A percentile compares a stretch with the other conserved stretches of the same genome.
Conservation (phyloP, 768 basidiomycete species). For the Gautieria morchelliformis region DNA sequence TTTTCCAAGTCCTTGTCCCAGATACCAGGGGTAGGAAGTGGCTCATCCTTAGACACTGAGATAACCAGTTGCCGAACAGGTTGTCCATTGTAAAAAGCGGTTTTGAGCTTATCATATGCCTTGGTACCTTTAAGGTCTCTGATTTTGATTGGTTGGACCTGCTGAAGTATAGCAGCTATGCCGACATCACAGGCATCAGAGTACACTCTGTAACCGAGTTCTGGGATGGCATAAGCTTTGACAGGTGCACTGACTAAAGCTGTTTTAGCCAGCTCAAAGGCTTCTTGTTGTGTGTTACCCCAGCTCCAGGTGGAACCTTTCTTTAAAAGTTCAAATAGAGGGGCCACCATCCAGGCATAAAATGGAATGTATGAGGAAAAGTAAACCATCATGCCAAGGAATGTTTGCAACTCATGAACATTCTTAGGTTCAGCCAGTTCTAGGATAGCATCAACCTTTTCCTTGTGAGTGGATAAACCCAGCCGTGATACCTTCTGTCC, state of each 20-base stretch:
- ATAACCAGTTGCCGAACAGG: conserved; percentile 9
- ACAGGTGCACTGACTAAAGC: conserved; percentile 25
- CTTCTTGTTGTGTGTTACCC: conserved; percentile 16
- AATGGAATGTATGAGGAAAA: no score
- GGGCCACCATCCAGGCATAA: no score
- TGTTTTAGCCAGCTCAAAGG: conserved; percentile 22
- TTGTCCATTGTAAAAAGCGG: conserved; percentile 1
- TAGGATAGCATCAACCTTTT: no score
- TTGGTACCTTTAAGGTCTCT: conserved; percentile 13
- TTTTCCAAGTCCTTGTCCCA: conserved; percentile 15
- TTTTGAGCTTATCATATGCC: conserved; percentile 11
- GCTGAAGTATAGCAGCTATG: conserved; percentile 15
- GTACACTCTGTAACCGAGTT: conserved; percentile 26
- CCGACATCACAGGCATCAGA: conserved; percentile 22
- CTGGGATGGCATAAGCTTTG: conserved; percentile 20
- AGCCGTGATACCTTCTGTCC: no score
- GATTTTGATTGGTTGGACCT: conserved; percentile 16
- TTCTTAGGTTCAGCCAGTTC: no score
- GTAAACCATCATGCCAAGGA: no score
- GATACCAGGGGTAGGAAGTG: conserved; percentile 19
- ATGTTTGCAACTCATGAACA: no score
- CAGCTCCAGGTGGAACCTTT: conserved; percentile 19
- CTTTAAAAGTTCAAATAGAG: conserved; percentile 24
- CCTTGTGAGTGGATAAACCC: no score
- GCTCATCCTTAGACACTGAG: conserved; percentile 10